Percentiles rank a stretch among this genome's conserved stretches.
Conservation (phyloP, 2,329 filamentous ascomycete genomes). For the Remersonia thermophila region DNA sequence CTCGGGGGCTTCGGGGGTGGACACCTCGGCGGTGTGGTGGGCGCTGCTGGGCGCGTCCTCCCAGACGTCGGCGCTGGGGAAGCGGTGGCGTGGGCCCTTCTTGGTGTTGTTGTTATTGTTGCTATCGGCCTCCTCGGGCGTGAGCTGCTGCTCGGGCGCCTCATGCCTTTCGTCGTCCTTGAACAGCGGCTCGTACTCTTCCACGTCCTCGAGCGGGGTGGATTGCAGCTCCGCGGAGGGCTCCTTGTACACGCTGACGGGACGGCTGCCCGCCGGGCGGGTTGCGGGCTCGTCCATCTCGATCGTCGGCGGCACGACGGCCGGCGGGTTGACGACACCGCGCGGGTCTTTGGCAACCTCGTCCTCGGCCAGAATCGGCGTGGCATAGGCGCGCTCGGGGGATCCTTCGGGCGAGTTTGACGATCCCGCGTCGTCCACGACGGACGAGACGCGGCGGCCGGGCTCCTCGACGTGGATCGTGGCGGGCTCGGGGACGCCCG, state of each 20-base stretch:
- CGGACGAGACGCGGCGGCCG: conserved; percentile 30
- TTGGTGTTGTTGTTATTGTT: conserved; percentile 42
- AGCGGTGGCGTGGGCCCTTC: conserved; percentile 42
- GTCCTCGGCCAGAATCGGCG: conserved; percentile 80
- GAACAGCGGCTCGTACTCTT: conserved; percentile 93
- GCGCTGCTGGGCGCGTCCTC: conserved; percentile 86
- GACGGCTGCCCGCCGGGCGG: conserved; percentile 42
- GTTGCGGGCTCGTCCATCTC: conserved; percentile 40
- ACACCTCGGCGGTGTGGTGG: conserved; percentile 68
- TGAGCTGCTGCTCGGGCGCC: conserved; percentile 22
- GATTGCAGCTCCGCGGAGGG: conserved; percentile 42
- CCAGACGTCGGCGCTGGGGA: conserved; percentile 94
- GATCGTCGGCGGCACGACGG: conserved; percentile 59
- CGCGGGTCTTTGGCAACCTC: conserved; percentile 66
- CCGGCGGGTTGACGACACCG: conserved; percentile 60
- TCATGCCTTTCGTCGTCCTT: conserved; percentile 55
- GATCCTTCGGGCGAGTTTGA: conserved; percentile 33
- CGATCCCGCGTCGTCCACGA: conserved; percentile 33
- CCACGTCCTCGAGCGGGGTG: conserved; percentile 72
- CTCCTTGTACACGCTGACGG: conserved; percentile 49
- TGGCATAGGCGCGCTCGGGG: conserved; percentile 50
- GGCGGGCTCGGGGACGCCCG: conserved; percentile 36
- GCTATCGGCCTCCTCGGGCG: conserved; percentile 23
- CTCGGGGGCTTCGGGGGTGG: conserved; percentile 54
- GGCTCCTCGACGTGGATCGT: conserved; percentile 71